Percentiles rank a stretch among this genome's conserved stretches.
Evolutionary conservation across 805 yeast genomes (phyloP).

Genomic region (Kockiozyma suomiensis): DNA sequence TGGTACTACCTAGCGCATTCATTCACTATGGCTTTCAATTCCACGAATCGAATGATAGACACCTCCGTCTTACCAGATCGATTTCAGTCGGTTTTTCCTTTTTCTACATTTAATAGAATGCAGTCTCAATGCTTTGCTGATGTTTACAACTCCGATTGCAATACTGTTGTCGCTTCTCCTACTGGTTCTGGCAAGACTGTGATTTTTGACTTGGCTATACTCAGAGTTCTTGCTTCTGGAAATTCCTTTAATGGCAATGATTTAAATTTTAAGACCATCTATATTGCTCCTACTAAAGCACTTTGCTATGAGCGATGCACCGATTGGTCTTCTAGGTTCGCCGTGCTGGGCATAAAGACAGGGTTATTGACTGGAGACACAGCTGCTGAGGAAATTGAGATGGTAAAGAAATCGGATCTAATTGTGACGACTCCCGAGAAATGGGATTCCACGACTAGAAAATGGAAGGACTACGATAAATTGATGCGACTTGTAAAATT

Average conservation of each 20-base stretch:
- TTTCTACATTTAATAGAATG: conserved; percentile 52
- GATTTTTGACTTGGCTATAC: conserved; percentile 56
- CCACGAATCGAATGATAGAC: neutral
- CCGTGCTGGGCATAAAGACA: conserved; percentile 47
- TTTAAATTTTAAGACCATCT: conserved; percentile 41
- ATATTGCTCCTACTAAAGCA: conserved; percentile 64
- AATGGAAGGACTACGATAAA: conserved; percentile 49
- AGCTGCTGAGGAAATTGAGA: conserved; percentile 49
- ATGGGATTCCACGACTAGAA: conserved; percentile 60
- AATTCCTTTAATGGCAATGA: neutral
- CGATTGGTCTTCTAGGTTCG: conserved; percentile 52
- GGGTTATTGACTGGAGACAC: conserved; percentile 62
- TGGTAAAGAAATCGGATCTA: conserved; percentile 52
- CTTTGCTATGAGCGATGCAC: conserved; percentile 54
- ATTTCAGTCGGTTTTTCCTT: conserved; percentile 44
- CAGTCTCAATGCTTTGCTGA: conserved; percentile 50
- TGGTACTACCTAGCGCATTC: neutral
- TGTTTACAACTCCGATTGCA: conserved; percentile 45
- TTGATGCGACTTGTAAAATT: conserved; percentile 50
- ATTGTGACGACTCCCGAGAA: conserved; percentile 65
- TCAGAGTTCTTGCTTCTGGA: conserved; percentile 34
- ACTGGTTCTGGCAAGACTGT: conserved; percentile 65
- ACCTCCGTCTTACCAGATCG: conserved; percentile 44
- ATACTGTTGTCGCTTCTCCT: conserved; percentile 57
- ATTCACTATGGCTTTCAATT: neutral